Evolutionary conservation across 2,329 filamentous ascomycete genomes (phyloP).

Genomic region (Xylariaceae sp.): DNA sequence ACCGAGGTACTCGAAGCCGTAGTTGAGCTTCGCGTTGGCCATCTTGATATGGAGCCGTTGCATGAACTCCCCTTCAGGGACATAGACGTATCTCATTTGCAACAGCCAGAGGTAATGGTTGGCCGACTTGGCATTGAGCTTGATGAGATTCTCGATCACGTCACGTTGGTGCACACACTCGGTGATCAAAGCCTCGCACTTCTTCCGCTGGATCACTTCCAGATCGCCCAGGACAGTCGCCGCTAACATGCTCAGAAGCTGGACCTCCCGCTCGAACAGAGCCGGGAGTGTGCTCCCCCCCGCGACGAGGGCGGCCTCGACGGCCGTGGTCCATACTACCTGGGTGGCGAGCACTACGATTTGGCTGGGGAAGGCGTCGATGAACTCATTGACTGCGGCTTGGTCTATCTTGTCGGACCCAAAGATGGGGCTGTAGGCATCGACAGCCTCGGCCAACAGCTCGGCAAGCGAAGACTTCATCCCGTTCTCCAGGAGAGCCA

Average conservation of each 20-base stretch:
- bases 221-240: constrained; percentile 86
- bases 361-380: constrained; percentile 81
- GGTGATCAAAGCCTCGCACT: constrained; percentile 97
- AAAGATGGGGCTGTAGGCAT: constrained; percentile 76
- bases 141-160: constrained; percentile 78
- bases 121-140: constrained; percentile 65
- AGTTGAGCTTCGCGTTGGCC: constrained; percentile 92
- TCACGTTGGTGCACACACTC: constrained; percentile 98
- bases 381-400: constrained; percentile 69
- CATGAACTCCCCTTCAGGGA: constrained; percentile 70
- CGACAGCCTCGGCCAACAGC: constrained; percentile 77
- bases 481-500: constrained; percentile 82
- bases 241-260: constrained; percentile 79
- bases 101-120: constrained; percentile 89
- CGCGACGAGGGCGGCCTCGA: constrained; percentile 68
- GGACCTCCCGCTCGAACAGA: constrained; percentile 76
- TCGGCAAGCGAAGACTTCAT: constrained; percentile 96
- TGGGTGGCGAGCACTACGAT: constrained; percentile 94
- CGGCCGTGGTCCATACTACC: constrained; percentile 84
- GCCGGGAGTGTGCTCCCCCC: constrained; percentile 64
- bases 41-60: constrained; percentile 87
- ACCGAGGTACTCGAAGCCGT: constrained; percentile 96
- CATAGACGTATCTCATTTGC: constrained; percentile 95
- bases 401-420: constrained; percentile 64
- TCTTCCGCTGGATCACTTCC: constrained; percentile 81